These are phyloP conservation scores for Phialophora chinensis DNA, from an alignment of 2,329 filamentous ascomycete genomes.

Conservation along the genomic window DNA sequence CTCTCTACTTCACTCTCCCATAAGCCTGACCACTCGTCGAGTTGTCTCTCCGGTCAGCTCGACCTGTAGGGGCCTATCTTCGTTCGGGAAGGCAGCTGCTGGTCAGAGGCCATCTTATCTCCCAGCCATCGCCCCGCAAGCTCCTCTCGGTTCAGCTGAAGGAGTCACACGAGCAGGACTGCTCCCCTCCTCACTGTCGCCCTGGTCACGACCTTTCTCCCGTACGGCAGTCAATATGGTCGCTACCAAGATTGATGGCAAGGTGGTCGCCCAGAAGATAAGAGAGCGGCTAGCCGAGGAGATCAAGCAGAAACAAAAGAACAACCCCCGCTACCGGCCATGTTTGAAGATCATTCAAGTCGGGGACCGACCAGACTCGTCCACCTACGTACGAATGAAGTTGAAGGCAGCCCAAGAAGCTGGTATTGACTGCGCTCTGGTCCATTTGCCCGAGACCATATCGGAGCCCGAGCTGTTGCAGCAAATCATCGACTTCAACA, in stretches of 20 bases:
- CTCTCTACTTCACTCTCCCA: conserved; percentile 19
- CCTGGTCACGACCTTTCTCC: conserved; percentile 50
- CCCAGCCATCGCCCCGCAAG: conserved; percentile 9
- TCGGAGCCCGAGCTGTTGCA: conserved; percentile 85
- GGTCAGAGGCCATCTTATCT: not conserved
- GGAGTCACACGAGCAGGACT: conserved; percentile 18
- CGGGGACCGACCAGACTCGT: conserved; percentile 89
- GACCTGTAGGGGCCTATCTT: conserved; percentile 1
- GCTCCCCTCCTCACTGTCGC: conserved; percentile 39
- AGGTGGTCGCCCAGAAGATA: conserved; percentile 89
- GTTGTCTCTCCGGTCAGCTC: conserved; percentile 20
- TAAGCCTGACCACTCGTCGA: conserved; percentile 16
- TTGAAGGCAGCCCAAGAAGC: conserved; percentile 96
- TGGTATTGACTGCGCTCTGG: conserved; percentile 84
- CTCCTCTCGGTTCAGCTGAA: not conserved
- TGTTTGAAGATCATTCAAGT: conserved; percentile 96
- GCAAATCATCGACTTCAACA: conserved; percentile 80
- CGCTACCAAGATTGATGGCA: conserved; percentile 93
- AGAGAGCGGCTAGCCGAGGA: conserved; percentile 79
- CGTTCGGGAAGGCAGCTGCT: conserved; percentile 19
- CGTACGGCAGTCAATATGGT: conserved; percentile 72
- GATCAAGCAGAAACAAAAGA: conserved; percentile 79
- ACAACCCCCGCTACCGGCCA: conserved; percentile 86
- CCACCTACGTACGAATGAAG: conserved; percentile 99
- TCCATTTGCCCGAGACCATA: conserved; percentile 81